These are phyloP conservation scores for Proliferodiscus dingleyae DNA, from an alignment of 2,329 filamentous ascomycete genomes.

Conservation along the genomic window DNA sequence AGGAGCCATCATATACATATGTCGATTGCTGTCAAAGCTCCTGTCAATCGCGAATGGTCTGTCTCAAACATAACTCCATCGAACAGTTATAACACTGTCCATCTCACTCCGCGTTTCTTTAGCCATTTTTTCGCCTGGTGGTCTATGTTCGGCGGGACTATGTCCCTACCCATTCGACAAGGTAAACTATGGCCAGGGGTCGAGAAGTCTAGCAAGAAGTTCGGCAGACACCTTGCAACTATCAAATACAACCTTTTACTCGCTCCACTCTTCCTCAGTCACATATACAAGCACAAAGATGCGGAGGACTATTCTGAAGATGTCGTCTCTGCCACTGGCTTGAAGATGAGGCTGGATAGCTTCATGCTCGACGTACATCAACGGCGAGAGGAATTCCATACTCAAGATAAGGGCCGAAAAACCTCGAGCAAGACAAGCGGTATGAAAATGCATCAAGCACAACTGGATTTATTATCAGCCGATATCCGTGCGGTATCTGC, in stretches of 20 bases:
- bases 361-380: conserved; percentile 97
- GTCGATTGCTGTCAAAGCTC: conserved; percentile 85
- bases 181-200: conserved; percentile 85
- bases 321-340: conserved; percentile 84
- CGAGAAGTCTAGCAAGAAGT: conserved; percentile 98
- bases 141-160: conserved; percentile 90
- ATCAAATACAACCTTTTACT: conserved; percentile 96
- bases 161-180: conserved; percentile 92
- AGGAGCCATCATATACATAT: conserved; percentile 95
- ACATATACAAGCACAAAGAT: conserved; percentile 98
- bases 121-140: conserved; percentile 98
- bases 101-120: conserved; percentile 92
- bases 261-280: conserved; percentile 88
- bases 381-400: conserved; percentile 85
- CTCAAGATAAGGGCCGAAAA: conserved; percentile 69
- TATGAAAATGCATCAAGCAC: conserved; percentile 93
- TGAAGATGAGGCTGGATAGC: conserved; percentile 93
- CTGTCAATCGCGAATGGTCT: conserved; percentile 81
- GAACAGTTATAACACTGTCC: conserved; percentile 91
- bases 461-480: conserved; percentile 85
- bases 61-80: conserved; percentile 70
- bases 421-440: conserved; percentile 78
- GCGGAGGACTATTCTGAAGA: conserved; percentile 76
- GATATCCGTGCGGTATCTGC: conserved; percentile 93
- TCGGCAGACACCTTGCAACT: conserved; percentile 92